These are phyloP conservation scores for Podaxis rugospora DNA, from an alignment of 768 basidiomycete species.

Conservation along the genomic window DNA sequence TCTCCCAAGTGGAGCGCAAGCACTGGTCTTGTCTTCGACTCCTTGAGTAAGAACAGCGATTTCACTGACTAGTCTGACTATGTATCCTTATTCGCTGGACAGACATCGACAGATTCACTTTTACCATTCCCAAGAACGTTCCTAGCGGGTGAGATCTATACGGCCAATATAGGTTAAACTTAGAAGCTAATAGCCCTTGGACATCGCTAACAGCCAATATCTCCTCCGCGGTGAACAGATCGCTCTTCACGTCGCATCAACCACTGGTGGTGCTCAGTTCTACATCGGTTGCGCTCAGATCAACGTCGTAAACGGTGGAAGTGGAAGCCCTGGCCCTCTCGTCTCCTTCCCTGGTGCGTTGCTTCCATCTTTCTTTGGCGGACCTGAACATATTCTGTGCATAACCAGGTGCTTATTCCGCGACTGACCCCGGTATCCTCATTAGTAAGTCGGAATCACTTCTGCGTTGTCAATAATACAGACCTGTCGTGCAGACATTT, in stretches of 20 bases:
- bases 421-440: neutral
- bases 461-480: too few relatives aligned
- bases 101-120: conserved; percentile 28
- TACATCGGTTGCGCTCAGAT: conserved; percentile 35
- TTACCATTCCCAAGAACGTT: conserved; percentile 28
- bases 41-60: conserved; percentile 19
- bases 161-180: neutral
- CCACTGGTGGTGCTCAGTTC: conserved; percentile 28
- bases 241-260: conserved; percentile 27
- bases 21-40: conserved; percentile 26
- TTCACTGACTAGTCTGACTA: neutral
- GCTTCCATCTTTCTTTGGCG: neutral
- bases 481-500: neutral
- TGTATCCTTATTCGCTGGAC: neutral
- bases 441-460: neutral
- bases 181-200: neutral
- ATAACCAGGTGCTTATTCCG: neutral
- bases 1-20: conserved; percentile 25
- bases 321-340: conserved; percentile 24
- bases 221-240: conserved; percentile 33
- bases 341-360: conserved; percentile 30
- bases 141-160: conserved; percentile 26
- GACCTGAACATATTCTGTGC: neutral
- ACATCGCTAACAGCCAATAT: conserved; percentile 21
- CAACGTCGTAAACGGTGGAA: conserved; percentile 29